phyloP scores from a whole-genome alignment of 2,329 filamentous ascomycete species.

The Neopestalotiopsis sp. region DNA sequence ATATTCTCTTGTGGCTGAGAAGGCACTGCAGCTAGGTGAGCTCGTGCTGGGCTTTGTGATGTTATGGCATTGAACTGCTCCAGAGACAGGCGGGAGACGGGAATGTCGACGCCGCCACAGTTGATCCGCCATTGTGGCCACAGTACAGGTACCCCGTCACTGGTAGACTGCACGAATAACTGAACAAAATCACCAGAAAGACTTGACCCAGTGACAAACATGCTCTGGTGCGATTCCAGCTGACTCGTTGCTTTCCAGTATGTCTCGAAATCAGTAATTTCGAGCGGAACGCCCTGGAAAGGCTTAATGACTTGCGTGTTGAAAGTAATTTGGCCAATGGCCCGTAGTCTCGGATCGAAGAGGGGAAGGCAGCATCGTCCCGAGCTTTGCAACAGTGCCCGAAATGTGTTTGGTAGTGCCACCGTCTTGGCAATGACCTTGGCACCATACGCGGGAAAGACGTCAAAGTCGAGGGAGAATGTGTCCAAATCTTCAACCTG shows the following conservation, averaged over 20 bases:
- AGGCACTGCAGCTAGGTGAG: constrained; percentile 48
- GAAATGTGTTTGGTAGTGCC: constrained; percentile 86
- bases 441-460: constrained; percentile 95
- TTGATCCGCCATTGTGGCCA: constrained; percentile 85
- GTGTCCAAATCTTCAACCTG: constrained; percentile 93
- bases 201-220: constrained; percentile 92
- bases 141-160: constrained; percentile 84
- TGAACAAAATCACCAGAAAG: constrained; percentile 94
- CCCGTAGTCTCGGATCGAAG: constrained; percentile 88
- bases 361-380: constrained; percentile 85
- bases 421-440: constrained; percentile 97
- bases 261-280: constrained; percentile 97
- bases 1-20: constrained; percentile 59
- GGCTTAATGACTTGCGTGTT: constrained; percentile 96
- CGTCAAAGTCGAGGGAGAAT: constrained; percentile 95
- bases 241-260: constrained; percentile 99
- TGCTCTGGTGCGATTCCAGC: constrained; percentile 82
- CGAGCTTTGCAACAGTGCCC: constrained; percentile 74
- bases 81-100: constrained; percentile 79
- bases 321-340: constrained; percentile 94
- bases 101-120: constrained; percentile 79
- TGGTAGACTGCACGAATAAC: constrained; percentile 89
- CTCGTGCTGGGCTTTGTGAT: constrained; percentile 46
- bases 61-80: constrained; percentile 70
- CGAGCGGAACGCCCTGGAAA: constrained; percentile 87